A percentile compares a stretch with the other conserved stretches of the same genome.
These are phyloP conservation scores for Hymenochaete sp. DNA, from an alignment of 1,284 basidiomycete species.

Conservation along the genomic window DNA sequence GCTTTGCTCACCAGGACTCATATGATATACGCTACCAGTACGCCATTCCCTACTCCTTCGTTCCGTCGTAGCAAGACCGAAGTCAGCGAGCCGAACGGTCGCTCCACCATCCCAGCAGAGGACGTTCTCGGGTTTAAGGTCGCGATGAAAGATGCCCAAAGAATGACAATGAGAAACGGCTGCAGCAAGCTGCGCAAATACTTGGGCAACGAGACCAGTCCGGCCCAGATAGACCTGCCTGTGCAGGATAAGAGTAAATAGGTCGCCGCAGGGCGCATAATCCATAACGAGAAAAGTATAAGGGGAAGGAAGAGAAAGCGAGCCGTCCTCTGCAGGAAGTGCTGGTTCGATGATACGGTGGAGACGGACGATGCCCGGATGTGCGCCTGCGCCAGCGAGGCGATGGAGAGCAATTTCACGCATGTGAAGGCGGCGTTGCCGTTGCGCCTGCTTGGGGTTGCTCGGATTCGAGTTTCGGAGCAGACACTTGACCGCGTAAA, in stretches of 20 bases:
- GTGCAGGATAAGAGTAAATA: conserved; percentile 38
- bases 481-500: conserved; percentile 90
- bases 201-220: conserved; percentile 23
- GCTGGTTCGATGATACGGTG: conserved; percentile 72
- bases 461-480: conserved; percentile 34
- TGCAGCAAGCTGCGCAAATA: conserved; percentile 72
- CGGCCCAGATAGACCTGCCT: conserved; percentile 18
- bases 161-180: conserved; percentile 67
- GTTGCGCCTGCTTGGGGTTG: conserved; percentile 43
- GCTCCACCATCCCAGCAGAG: conserved; percentile 53
- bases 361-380: conserved; percentile 84
- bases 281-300: conserved; percentile 43
- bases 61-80: conserved; percentile 74
- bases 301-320: conserved; percentile 14
- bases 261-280: conserved; percentile 48
- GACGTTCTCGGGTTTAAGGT: conserved; percentile 87
- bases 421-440: conserved; percentile 68
- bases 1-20: conserved; percentile 58
- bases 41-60: conserved; percentile 61
- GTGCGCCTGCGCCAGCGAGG: conserved; percentile 73
- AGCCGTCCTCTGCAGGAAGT: conserved; percentile 16
- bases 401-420: conserved; percentile 81
- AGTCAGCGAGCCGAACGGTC: conserved; percentile 69
- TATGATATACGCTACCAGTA: conserved; percentile 76
- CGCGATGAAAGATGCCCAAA: conserved; percentile 74